Evolutionary conservation across 75 land plant species (phyloP), one percentile per base, ranked within the genome.

Genomic region (Larix kaempferi): DNA sequence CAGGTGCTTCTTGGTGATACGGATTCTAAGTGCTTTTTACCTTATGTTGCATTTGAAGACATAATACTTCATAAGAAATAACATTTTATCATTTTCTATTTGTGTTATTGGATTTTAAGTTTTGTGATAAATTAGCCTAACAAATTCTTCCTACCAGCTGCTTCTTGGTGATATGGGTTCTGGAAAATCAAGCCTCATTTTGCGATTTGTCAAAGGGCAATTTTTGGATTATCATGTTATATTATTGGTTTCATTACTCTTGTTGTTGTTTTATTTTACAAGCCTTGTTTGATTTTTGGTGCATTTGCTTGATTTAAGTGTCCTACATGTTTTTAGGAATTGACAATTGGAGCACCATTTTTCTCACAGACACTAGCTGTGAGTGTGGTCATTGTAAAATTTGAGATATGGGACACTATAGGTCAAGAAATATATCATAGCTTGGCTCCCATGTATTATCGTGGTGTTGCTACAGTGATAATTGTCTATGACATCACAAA

Each of bases 321-420:
- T 29, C 33, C 33, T 29, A 29, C 19, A 17, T 57, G 59, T 13
- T 13, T 57, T 57, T 78, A 96, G 99, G 99, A 91, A 78, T 91
- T 94, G 33, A 96, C 99, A 3, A 96, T 96, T 61, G 99, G 99
- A 25, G 99, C 99, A 13, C 93, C 99, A 2, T 96, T 96, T 84
- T 92, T 96, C 83, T 88, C 99, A 2, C 99, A 96, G 74, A 96
- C 97, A 44, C 69, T 96, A 21, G 90, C 99, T 65, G 84, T 92
- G 3, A 86, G 92, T 82, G 98, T 94, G 69, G 83, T 89, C 5
- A 94, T 90, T 63, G 92, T 96, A 11, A 96, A 94, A 64, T 96
- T 94, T 84, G 99, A 96, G 78, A 96, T 96, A 12, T 96, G 99
- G 99, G 99, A 96, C 77, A 96, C 99, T 29, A 98, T 98, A 19